These are phyloP conservation scores for Phtheirospermum japonicum DNA, from an alignment of 257 asterid genomes.

Conservation along the genomic window DNA sequence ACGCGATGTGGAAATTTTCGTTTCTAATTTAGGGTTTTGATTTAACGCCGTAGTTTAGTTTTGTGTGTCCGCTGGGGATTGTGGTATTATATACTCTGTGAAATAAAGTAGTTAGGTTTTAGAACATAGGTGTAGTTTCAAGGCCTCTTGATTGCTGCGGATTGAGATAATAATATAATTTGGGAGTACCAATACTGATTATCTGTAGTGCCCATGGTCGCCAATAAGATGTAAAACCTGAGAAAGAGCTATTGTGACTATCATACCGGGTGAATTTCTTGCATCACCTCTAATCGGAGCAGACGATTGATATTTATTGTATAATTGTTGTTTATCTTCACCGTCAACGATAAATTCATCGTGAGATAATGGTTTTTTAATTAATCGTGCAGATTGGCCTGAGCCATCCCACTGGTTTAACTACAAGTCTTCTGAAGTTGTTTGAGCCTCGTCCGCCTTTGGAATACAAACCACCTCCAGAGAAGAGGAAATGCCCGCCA, in stretches of 20 bases:
- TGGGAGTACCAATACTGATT: too few species aligned
- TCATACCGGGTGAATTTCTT: neutral
- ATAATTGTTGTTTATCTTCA: neutral
- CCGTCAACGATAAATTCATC: neutral
- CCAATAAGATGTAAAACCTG: too few species aligned
- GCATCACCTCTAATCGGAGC: neutral
- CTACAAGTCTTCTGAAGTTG: slow-evolving; percentile 60
- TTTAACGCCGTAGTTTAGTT: neutral
- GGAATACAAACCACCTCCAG: slow-evolving; percentile 74
- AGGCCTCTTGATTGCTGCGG: too few species aligned
- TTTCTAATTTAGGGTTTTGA: neutral
- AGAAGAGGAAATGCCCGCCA: slow-evolving; percentile 72
- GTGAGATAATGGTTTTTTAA: neutral
- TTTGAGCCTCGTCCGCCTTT: slow-evolving; percentile 86
- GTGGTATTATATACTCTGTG: too few species aligned
- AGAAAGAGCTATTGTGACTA: too few species aligned
- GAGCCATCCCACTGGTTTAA: slow-evolving; percentile 85
- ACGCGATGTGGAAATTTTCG: neutral
- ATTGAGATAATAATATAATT: too few species aligned
- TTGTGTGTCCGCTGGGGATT: neutral
- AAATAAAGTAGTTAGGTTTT: too few species aligned
- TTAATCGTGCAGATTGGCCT: slow-evolving; percentile 62
- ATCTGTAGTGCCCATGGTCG: too few species aligned
- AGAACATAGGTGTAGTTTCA: too few species aligned
- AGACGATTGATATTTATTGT: neutral